phyloP scores from a whole-genome alignment of 2,329 filamentous ascomycete genomes.

The Colletotrichum agaves region DNA sequence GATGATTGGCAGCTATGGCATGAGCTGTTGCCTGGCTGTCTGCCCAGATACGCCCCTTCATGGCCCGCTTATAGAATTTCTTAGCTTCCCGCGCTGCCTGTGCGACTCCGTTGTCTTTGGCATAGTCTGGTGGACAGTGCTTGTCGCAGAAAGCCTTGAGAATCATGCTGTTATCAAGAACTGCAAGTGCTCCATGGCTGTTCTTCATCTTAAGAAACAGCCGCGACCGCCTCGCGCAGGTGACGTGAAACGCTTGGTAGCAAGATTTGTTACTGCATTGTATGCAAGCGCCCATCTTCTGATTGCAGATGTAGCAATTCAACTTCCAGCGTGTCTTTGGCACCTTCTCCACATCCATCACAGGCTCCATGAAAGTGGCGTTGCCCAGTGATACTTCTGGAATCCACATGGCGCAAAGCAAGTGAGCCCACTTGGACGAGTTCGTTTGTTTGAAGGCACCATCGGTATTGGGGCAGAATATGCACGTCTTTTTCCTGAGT shows the following conservation, averaged over 20 bases:
- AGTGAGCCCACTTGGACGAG: slow-evolving; percentile 94
- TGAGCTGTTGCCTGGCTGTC: slow-evolving; percentile 88
- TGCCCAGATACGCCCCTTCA: slow-evolving; percentile 91
- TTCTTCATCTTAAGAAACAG: slow-evolving; percentile 98
- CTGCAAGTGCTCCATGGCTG: slow-evolving; percentile 79
- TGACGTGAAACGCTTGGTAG: slow-evolving; percentile 97
- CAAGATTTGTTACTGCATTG: slow-evolving; percentile 98
- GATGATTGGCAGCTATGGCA: slow-evolving; percentile 79
- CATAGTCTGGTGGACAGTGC: slow-evolving; percentile 91
- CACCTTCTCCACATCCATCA: slow-evolving; percentile 98
- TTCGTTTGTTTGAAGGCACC: slow-evolving; percentile 99
- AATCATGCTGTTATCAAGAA: slow-evolving; percentile 81
- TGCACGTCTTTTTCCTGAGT: slow-evolving; percentile 74
- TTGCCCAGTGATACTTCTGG: slow-evolving; percentile 96
- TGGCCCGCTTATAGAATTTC: slow-evolving; percentile 87
- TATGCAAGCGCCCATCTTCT: slow-evolving; percentile 98
- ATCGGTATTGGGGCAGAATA: slow-evolving; percentile 97
- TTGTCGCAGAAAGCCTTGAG: slow-evolving; percentile 97
- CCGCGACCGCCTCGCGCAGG: slow-evolving; percentile 87
- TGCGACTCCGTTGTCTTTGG: slow-evolving; percentile 85
- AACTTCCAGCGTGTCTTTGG: slow-evolving; percentile 94
- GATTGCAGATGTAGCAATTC: slow-evolving; percentile 95
- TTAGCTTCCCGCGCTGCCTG: slow-evolving; percentile 84
- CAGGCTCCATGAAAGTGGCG: slow-evolving; percentile 96
- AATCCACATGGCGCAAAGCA: slow-evolving; percentile 98